Conservation (phyloP, 257 asterid genomes). For the Solanum verrucosum region DNA sequence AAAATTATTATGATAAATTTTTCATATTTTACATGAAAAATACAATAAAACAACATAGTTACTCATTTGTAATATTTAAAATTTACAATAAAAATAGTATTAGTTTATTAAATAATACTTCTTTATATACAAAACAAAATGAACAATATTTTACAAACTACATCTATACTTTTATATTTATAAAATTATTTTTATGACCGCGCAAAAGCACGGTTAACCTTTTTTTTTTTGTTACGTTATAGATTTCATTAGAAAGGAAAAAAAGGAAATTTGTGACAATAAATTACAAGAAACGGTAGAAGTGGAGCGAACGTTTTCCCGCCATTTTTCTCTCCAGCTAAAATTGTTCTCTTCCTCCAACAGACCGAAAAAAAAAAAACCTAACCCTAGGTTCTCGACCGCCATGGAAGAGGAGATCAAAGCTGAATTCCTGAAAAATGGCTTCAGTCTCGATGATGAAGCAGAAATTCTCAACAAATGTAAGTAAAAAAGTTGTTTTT, state of each 20-base stretch:
- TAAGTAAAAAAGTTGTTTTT: slow-evolving; percentile 12
- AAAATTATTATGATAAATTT: no score
- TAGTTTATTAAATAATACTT: no score
- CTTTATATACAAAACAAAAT: not conserved
- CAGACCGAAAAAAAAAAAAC: slow-evolving; percentile 13
- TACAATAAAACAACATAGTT: not conserved
- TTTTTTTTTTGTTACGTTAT: no score
- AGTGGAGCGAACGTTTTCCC: slow-evolving; percentile 29
- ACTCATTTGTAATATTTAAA: no score
- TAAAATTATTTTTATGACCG: no score
- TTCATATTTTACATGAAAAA: not conserved
- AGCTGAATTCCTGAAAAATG: slow-evolving; percentile 51
- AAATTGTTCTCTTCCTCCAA: not conserved
- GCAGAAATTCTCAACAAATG: slow-evolving; percentile 65
- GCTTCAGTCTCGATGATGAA: slow-evolving; percentile 60
- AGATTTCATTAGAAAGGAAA: no score
- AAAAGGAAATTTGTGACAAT: not conserved
- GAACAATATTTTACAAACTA: not conserved
- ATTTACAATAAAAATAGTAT: no score
- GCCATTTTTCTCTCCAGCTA: slow-evolving; percentile 25
- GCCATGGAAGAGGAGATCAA: slow-evolving; percentile 80
- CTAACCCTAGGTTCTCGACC: slow-evolving; percentile 20
- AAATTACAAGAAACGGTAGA: not conserved
- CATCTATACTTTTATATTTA: no score
- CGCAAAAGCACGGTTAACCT: no score